Evolutionary conservation across 352 stramenopile genomes (phyloP).

Genomic region (Albugo candida): DNA sequence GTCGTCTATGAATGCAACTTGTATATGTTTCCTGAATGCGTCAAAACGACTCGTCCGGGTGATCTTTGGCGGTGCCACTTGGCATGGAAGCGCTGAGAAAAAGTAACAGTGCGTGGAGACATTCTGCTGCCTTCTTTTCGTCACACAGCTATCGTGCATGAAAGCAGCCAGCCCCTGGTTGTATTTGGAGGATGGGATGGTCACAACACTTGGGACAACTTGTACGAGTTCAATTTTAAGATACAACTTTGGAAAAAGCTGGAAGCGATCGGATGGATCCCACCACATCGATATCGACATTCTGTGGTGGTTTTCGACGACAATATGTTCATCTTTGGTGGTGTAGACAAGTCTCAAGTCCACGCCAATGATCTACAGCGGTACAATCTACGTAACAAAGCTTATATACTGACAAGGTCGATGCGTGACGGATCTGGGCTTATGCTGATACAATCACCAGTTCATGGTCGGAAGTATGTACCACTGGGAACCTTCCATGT

Average conservation of each 20-base stretch:
- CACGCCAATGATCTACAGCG: slow-evolving; percentile 74
- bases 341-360: slow-evolving; percentile 78
- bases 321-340: slow-evolving; percentile 80
- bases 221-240: slow-evolving; percentile 59
- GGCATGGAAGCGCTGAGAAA: slow-evolving; percentile 24
- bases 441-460: too few species aligned
- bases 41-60: slow-evolving; percentile 60
- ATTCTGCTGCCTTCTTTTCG: slow-evolving; percentile 58
- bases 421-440: too few species aligned
- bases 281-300: slow-evolving; percentile 68
- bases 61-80: slow-evolving; percentile 65
- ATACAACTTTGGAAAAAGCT: slow-evolving; percentile 51
- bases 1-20: slow-evolving; percentile 56
- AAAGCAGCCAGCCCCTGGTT: slow-evolving; percentile 40
- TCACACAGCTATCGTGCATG: slow-evolving; percentile 64
- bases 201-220: slow-evolving; percentile 63
- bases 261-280: slow-evolving; percentile 25
- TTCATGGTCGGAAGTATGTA: slow-evolving; percentile 71
- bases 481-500: slow-evolving; percentile 51
- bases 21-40: slow-evolving; percentile 79
- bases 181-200: slow-evolving; percentile 79
- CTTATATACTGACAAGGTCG: too few species aligned
- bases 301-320: slow-evolving; percentile 65
- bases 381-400: slow-evolving; percentile 37
- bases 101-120: slow-evolving; percentile 20